Evolutionary conservation across 208 protist species (phyloP), one percentile per base, ranked within the genome.

Genomic region (Leishmania martiniquensis): DNA sequence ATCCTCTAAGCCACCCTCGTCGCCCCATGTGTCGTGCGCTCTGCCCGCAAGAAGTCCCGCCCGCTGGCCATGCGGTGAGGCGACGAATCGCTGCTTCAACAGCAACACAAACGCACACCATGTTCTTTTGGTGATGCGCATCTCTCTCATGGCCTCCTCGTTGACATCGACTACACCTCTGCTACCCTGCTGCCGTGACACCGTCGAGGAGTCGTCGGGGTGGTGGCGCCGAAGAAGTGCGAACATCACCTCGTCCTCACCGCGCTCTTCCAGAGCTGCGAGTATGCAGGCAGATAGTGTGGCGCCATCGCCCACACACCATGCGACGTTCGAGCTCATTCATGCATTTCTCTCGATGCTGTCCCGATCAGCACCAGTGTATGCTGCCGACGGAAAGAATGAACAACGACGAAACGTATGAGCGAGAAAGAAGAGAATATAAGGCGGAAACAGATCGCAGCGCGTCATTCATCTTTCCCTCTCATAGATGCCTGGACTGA

Each of bases 251-350:
- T 84, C 80, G 22, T 79, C 74, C 12, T 63, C 62, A 12, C 25
- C 70, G 15, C 80, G 80, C n/a, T 71, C 34, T 20, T 39, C n/a
- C 4, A 84, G 17, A 5, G 80, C 80, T 29, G 59, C 32, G 37
- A 45, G 25, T 39, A 84, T 84, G 42, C 59, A 66, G 20, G 75
- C 66, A 1, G 80, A 80, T 22, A 84, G 44, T 22, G 80, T 77
- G 22, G 49, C 29, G 22, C 47, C 74, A 60, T 44, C 49, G 34
- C 60, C 15, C 34, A 51, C 72, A 60, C 72, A 37, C 59, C 1
- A 6, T 32, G 52, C 15, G 22, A 44, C 39, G 37, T 60, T 59
- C 34, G 52, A 74, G 6, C 51, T 25, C 70, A 74, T 74, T 3
- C 17, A 45, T 45, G 34, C 20, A 74, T 45, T 7, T 13, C 47